phyloP scores from a whole-genome alignment of 352 stramenopile genomes.

The Phytopythium cucurbitacearum region DNA sequence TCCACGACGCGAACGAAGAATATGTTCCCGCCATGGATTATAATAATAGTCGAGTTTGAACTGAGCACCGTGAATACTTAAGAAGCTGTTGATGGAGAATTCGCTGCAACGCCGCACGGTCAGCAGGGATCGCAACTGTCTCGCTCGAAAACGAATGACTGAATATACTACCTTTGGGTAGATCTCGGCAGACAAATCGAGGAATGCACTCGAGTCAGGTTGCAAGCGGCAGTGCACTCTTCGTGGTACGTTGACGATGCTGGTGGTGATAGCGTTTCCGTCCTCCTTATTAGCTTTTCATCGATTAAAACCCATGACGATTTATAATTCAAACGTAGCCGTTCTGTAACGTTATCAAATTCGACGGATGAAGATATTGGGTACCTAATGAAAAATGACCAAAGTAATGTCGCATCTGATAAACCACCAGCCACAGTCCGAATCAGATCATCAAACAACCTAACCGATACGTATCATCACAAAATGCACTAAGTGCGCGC shows the following conservation, averaged over 20 bases:
- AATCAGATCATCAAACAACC: no score
- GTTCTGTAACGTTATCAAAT: no score
- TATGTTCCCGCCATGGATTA: constrained; percentile 37
- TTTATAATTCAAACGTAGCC: no score
- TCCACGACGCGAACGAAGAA: constrained; percentile 50
- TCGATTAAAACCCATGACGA: constrained; percentile 32
- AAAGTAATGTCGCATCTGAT: no score
- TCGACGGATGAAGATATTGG: no score
- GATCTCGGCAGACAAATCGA: constrained; percentile 46
- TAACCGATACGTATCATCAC: no score
- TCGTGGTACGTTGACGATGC: constrained; percentile 21
- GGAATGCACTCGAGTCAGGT: constrained; percentile 37
- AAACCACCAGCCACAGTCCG: no score
- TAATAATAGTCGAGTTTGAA: constrained; percentile 41
- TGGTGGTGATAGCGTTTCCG: constrained; percentile 28
- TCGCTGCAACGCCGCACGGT: background rate
- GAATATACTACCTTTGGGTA: constrained; percentile 40
- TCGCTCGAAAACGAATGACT: background rate
- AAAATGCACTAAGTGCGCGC: no score
- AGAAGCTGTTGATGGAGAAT: constrained; percentile 19
- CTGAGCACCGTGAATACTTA: constrained; percentile 66
- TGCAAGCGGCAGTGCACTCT: constrained; percentile 57
- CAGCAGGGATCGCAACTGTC: background rate
- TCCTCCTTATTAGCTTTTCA: constrained; percentile 41
- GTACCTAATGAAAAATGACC: no score